Base-by-base conservation (phyloP, 805 yeast species). In the Metschnikowia orientalis region DNA sequence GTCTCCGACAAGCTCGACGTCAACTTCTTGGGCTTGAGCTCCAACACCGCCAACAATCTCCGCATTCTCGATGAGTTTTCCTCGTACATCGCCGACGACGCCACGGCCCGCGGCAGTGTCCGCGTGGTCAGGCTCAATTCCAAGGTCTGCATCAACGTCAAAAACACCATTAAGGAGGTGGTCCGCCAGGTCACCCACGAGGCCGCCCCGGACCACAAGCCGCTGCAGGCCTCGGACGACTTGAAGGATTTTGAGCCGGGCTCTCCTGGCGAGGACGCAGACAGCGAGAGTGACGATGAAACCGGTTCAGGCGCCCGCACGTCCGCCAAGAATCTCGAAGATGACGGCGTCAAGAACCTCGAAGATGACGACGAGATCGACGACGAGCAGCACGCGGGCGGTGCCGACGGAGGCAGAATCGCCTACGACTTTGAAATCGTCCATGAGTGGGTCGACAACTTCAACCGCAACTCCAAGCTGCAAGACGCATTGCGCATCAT, bases 1-100 rank as follows among this genome's bases (percentile, higher is more conserved):
- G 26, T 32, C 12, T 37, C 32, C 2, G 32, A 20, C 10, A 56
- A 57, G 36, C 38, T 63, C 6, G 54, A 55, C 8, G 48, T 54
- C 7, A 69, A 63, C 2, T 61, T 56, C 34, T 46, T 66, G 12
- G 62, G 53, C 38, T 44, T 66, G 31, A 58, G 65, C 18, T 56
- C 69, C 10, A 64, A 66, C 41, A 59, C 59, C 8, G 68, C 69
- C 21, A 65, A 64, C 40, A 66, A 65, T 42, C 42, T 53, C 25
- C 48, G 70, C 15, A 57, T 63, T 8, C 42, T 66, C 16, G 50
- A 59, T n/a, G 68, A 63, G 27, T 58, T 65, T 33, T 48, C 53
- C 14, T 23, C 35, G 9, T 48, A 46, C 31, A 35, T 56, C 16
- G 30, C 22, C 5, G 41, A 36, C 12, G 41, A 44, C 18, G 21